A percentile compares a stretch with the other conserved stretches of the same genome.
phyloP scores from a whole-genome alignment of 306 rosid genomes.

The Hippophae gyantsensis region DNA sequence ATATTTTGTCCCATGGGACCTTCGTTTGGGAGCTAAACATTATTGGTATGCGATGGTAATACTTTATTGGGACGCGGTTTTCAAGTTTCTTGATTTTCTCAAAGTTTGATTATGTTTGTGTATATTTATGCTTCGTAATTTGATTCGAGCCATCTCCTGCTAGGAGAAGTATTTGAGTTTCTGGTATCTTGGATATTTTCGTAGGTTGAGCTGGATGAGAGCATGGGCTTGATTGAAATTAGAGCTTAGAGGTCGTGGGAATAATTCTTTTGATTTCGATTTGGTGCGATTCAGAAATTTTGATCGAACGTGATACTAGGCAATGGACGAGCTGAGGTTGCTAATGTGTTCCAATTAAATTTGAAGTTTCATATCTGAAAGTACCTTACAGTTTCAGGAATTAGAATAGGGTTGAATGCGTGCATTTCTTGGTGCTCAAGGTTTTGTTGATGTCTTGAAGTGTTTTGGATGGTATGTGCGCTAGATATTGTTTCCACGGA shows the following conservation, averaged over 20 bases:
- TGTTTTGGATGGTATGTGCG: not conserved
- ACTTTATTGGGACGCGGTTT: slow-evolving; percentile 1
- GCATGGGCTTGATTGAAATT: slow-evolving; percentile 24
- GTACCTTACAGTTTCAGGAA: slow-evolving; percentile 20
- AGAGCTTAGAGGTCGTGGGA: slow-evolving; percentile 13
- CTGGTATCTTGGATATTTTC: slow-evolving; percentile 20
- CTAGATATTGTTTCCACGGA: not conserved
- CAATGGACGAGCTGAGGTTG: slow-evolving; percentile 20
- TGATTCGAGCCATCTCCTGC: slow-evolving; percentile 3
- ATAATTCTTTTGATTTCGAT: slow-evolving; percentile 7
- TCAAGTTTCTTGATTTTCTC: slow-evolving; percentile 3
- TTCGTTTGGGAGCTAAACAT: slow-evolving; percentile 19
- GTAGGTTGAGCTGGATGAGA: slow-evolving; percentile 44
- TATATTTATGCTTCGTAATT: slow-evolving; percentile 14
- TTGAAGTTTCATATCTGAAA: slow-evolving; percentile 1
- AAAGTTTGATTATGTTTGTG: slow-evolving; percentile 21
- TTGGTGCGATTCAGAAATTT: slow-evolving; percentile 16
- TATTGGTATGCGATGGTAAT: slow-evolving; percentile 9
- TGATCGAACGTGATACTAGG: slow-evolving; percentile 10
- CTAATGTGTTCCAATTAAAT: slow-evolving; percentile 15
- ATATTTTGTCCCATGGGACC: slow-evolving; percentile 6
- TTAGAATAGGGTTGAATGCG: slow-evolving; percentile 5
- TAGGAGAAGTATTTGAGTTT: slow-evolving; percentile 13
- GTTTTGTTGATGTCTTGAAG: slow-evolving; percentile 3
- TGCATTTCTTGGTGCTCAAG: slow-evolving; percentile 5